These are phyloP conservation scores for Entomortierella parvispora DNA, from an alignment of 192 early-diverging fungal species.

Conservation along the genomic window DNA sequence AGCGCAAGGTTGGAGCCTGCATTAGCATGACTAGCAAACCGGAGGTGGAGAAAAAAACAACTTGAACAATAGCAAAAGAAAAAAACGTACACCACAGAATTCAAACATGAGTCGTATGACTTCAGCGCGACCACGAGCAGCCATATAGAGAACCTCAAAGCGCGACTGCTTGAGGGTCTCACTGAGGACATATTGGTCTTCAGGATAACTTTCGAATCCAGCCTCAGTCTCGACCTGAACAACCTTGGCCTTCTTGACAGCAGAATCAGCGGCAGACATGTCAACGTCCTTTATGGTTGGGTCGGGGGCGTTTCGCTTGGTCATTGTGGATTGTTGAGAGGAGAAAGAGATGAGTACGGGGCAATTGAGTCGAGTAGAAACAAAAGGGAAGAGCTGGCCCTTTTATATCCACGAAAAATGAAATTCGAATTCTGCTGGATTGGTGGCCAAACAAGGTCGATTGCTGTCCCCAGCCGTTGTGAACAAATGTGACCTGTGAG, in stretches of 20 bases:
- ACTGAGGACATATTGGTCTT: constrained; percentile 31
- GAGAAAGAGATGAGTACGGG: too few species aligned
- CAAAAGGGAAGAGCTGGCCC: too few species aligned
- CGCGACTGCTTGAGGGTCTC: constrained; percentile 35
- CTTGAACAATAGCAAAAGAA: too few species aligned
- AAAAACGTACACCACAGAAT: constrained; percentile 29
- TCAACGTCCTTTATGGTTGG: constrained; percentile 12
- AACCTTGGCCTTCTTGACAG: constrained; percentile 26
- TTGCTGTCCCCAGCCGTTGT: too few species aligned
- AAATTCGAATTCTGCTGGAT: too few species aligned
- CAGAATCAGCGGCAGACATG: constrained; percentile 12
- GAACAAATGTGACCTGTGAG: too few species aligned
- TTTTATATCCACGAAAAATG: too few species aligned
- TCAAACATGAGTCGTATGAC: constrained; percentile 25
- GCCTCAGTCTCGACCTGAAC: background rate
- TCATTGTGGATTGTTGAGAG: constrained; percentile 17
- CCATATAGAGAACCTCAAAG: constrained; percentile 43
- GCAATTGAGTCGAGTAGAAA: too few species aligned
- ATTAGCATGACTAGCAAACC: too few species aligned
- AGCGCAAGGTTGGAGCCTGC: too few species aligned
- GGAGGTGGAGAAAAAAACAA: too few species aligned
- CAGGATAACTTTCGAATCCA: background rate
- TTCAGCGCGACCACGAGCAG: constrained; percentile 37
- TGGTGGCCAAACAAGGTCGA: too few species aligned
- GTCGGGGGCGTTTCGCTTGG: constrained; percentile 22